Evolutionary conservation across 345 rosid genomes (phyloP).

Genomic region (Moricandia arvensis): DNA sequence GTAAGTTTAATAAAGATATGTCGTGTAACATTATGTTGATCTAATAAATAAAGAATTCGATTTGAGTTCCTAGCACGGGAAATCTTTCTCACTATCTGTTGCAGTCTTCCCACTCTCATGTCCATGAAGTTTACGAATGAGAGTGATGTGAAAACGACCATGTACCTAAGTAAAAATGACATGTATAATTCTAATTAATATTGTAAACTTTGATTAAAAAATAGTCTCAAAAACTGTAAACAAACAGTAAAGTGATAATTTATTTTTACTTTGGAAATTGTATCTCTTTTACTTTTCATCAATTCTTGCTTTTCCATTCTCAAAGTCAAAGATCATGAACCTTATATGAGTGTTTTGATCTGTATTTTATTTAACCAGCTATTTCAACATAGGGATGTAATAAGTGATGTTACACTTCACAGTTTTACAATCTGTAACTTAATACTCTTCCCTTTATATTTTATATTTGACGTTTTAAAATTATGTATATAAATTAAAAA

Average conservation of each 20-base stretch:
- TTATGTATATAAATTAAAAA: too few relatives aligned
- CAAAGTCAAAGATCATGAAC: slow-evolving; percentile 8
- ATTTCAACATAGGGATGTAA: background rate
- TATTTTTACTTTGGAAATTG: background rate
- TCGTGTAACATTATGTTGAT: background rate
- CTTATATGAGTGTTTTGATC: background rate
- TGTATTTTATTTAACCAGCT: background rate
- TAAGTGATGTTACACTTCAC: background rate
- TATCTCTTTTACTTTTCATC: background rate
- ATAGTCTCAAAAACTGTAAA: background rate
- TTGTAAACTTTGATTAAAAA: background rate
- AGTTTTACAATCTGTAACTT: background rate
- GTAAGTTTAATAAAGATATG: background rate
- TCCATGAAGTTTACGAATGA: background rate
- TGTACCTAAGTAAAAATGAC: background rate
- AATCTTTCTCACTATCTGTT: too few relatives aligned
- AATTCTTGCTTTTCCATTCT: background rate
- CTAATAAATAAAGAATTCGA: slow-evolving; percentile 1
- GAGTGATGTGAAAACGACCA: background rate
- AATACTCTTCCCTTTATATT: too few relatives aligned
- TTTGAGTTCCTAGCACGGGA: too few relatives aligned
- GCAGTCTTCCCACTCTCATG: too few relatives aligned
- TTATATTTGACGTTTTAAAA: too few relatives aligned
- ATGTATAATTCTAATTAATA: too few relatives aligned
- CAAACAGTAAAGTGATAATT: background rate